Base-by-base conservation (phyloP, 2,329 filamentous ascomycete species). In the Ceratocystis cacaofunesta region DNA sequence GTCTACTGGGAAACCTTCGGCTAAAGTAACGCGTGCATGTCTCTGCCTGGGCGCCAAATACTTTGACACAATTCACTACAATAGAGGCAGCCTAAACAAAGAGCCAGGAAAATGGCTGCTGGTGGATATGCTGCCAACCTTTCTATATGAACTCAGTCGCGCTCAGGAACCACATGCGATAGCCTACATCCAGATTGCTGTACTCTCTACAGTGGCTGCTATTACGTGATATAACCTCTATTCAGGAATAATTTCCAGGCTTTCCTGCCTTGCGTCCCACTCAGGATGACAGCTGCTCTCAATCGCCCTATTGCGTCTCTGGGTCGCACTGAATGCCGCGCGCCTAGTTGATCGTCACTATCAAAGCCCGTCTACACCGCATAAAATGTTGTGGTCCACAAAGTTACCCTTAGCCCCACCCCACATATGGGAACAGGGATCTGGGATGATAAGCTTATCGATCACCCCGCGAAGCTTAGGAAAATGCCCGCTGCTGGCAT, bases 371-470 rank as follows among this genome's bases (percentile, higher is more conserved):
- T 5, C 25, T 28, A 17, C 8, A 8, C 50, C 50, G 50, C 22
- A 28, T 55, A 55, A 55, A 17, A 55, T 55, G 12, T 55, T 19
- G 50, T 22, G 22, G 50, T 55, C 50, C 50, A 55, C 50, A n/a
- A 55, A 55, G 50, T 55, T 25, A 55, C 50, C 28, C 5, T 55
- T 30, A n/a, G 50, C 50, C 50, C 50, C 50, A 55, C 50, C 7
- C 7, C 28, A 25, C 19, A 30, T 15, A 15, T 30, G 15, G 25
- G 2, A 28, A 17, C 43, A 43, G n/a, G 55, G 60, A 63, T 65
- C 48, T 61, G 44, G 44, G 48, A 58, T 32, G 60, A 46, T 46
- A 62, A 30, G 61, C 44, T 50, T 57, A 64, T 57, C 48, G 50
- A 32, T 12, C 6, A 17, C 50, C 57, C 66, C 58, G 58, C 62